Base-by-base conservation (phyloP, 2,329 filamentous ascomycete genomes). In the Phyllosticta ampelicida region DNA sequence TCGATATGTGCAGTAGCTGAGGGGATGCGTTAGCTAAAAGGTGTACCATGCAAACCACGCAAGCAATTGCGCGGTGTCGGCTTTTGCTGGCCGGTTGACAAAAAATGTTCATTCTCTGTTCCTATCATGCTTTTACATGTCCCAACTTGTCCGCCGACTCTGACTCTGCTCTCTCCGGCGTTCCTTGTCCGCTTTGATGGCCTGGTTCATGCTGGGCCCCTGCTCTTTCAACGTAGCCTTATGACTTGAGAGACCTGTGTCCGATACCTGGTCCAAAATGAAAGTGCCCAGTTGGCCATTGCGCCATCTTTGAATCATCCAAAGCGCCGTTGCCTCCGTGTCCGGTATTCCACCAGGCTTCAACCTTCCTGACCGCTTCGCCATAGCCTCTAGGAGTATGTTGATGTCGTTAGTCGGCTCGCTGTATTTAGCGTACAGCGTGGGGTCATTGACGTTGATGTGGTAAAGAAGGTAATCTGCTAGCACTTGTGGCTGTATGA, bases 381-480 rank as follows among this genome's bases (percentile, higher is more conserved):
- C 90, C 19, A 95, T 83, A 1, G 76, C 81, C 13, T 82, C 78
- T 11, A 99, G 78, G 23, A 96, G 80, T 48, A 81, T 79, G 53
- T 80, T 74, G n/a, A 95, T 77, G 63, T 96, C 88, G 71, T 97
- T 96, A 1, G 94, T 97, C 0, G 91, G 90, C 36, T 71, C 67
- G 54, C 77, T 80, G 68, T 84, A 89, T 10, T 79, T 77, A 1
- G 70, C 66, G 71, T 95, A 95, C 5, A 85, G 66, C 1, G 64
- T 62, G 0, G 86, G 82, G 63, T 86, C 78, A 60, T 79, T 75
- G 44, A 79, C 74, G 69, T 99, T 99, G 60, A 97, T 78, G 58
- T 85, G 85, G 73, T 83, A 97, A 8, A 99, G 82, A 19, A 97
- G 78, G 71, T 96, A 99, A 69, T 99, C 94, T 30, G 88, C 91